These are phyloP conservation scores for Vigna trinervia DNA, from an alignment of 306 rosid genomes.

Conservation along the genomic window DNA sequence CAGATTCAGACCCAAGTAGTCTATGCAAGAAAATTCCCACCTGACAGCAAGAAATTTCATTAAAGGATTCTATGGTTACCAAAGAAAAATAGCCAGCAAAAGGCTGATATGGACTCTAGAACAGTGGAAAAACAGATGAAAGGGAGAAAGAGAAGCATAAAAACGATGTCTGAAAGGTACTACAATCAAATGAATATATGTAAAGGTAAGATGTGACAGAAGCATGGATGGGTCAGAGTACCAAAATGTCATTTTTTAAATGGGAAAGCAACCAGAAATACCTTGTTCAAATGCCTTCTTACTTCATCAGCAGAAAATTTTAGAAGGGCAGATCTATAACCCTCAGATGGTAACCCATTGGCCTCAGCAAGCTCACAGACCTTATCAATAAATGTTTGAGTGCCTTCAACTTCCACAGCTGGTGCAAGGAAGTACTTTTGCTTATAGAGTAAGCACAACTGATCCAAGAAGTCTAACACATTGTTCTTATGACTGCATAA, in stretches of 20 bases:
- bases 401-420: constrained; percentile 53
- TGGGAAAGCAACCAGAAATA: constrained; percentile 46
- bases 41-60: constrained; percentile 53
- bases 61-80: constrained; percentile 29
- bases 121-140: constrained; percentile 19
- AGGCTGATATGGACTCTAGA: constrained; percentile 34
- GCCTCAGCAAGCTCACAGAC: constrained; percentile 83
- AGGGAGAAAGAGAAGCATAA: constrained; percentile 24
- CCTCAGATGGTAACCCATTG: constrained; percentile 74
- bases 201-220: neutral
- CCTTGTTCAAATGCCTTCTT: constrained; percentile 72
- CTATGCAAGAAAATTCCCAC: constrained; percentile 63
- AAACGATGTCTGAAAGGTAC: constrained; percentile 23
- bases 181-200: constrained; percentile 17
- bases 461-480: constrained; percentile 72
- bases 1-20: constrained; percentile 71
- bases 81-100: constrained; percentile 17
- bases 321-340: constrained; percentile 58
- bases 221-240: neutral
- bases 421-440: constrained; percentile 60
- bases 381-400: constrained; percentile 64
- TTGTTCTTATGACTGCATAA: constrained; percentile 83
- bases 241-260: constrained; percentile 23
- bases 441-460: constrained; percentile 71
- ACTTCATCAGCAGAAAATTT: constrained; percentile 64